Evolutionary conservation across 371 early-diverging fungal species (phyloP).

Genomic region (Mortierella sp.): DNA sequence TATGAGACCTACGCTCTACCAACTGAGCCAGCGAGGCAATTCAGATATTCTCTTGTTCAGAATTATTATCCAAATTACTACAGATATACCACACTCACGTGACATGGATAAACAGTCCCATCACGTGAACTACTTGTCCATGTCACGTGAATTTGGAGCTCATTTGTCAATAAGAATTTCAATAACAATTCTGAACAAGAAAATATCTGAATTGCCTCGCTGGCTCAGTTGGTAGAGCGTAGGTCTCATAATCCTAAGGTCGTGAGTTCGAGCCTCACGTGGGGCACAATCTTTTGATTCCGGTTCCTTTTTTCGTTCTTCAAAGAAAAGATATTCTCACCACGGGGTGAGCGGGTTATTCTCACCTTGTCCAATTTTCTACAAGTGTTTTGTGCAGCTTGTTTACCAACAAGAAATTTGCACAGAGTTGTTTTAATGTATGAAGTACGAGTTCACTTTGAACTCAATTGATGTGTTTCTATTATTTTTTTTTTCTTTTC

Average conservation of each 20-base stretch:
- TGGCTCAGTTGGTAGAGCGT: conserved; percentile 65
- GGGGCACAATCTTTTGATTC: background rate
- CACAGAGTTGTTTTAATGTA: too few relatives aligned
- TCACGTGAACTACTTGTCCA: too few relatives aligned
- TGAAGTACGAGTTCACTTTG: too few relatives aligned
- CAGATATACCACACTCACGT: too few relatives aligned
- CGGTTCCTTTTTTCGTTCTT: background rate
- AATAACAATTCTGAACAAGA: background rate
- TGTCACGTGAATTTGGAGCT: background rate
- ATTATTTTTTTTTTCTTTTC: too few relatives aligned
- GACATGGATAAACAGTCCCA: too few relatives aligned
- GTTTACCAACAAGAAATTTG: too few relatives aligned
- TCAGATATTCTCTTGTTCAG: background rate
- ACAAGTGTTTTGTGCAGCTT: too few relatives aligned
- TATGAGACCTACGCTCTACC: conserved; percentile 73
- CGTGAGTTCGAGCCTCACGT: conserved; percentile 13
- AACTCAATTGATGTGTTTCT: too few relatives aligned
- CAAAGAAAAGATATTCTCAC: background rate
- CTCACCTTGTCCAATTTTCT: too few relatives aligned
- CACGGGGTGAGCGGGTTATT: too few relatives aligned
- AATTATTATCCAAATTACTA: background rate
- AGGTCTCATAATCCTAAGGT: conserved; percentile 11
- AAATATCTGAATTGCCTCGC: conserved; percentile 46
- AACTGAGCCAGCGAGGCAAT: conserved; percentile 66
- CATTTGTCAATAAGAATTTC: background rate